Evolutionary conservation across 768 basidiomycete genomes (phyloP), one percentile per base, ranked within the genome.

Genomic region (Russula lepida): DNA sequence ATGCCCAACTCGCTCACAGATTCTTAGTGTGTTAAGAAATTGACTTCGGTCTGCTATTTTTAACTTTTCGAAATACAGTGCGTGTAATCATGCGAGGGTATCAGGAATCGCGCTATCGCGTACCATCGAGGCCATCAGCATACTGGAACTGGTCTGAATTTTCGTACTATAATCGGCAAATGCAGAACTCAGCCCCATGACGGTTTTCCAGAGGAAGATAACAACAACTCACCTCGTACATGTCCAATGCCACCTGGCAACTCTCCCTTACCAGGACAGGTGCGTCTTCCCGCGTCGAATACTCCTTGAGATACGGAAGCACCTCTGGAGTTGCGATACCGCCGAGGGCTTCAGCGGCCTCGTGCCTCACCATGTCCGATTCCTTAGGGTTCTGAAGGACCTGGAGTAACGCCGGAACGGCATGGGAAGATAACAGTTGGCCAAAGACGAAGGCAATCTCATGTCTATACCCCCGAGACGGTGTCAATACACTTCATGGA

Each of bases 371-470:
- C 95, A 99, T 98, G 59, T 94, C 92, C 12, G 86, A 86, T 73
- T 98, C 97, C 1, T 75, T 70, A 2, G 71, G 58, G 65, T 93
- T 76, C 65, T 82, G 77, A n/a, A 99, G 78, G 30, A 95, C 90
- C 41, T 80, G 73, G 37, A 98, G 71, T 33, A 99, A 78, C 0
- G 89, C 80, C 11, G 95, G 93, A 23, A 98, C 89, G 0, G 93
- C 88, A 70, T 94, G 85, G 6, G 87, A 79, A 1, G 92, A 93
- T 54, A 92, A 83, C 46, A 99, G 81, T 75, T 99, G 97, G 13
- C 97, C 97, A 69, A 98, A 98, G 48, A 99, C 88, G 72, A 98
- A 99, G 1, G 97, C 97, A 50, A 99, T 92, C 72, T 99, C 97
- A 72, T 99, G 97, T 65, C 95, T 95, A 67, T 28, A 4, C 25